Percentiles rank a stretch among this genome's conserved stretches.
Conservation (phyloP, 371 early-diverging fungal genomes). For the Apophysomyces variabilis region DNA sequence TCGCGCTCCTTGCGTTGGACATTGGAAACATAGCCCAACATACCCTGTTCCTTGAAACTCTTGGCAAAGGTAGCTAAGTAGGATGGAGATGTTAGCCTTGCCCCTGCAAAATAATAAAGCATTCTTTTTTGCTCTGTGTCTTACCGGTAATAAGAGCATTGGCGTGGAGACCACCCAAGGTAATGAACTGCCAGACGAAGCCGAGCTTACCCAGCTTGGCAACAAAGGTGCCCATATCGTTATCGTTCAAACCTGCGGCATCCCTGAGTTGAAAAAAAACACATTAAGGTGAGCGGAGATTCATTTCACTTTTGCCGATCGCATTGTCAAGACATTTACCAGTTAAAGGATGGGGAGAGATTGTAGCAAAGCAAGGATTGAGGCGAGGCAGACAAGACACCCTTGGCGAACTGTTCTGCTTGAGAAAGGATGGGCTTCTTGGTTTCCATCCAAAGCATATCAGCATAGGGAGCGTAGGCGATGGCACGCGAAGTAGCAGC, state of each 20-base stretch:
- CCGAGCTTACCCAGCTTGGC: constrained; percentile 88
- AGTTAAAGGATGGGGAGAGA: constrained; percentile 98
- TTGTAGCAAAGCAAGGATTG: constrained; percentile 89
- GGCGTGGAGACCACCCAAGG: constrained; percentile 96
- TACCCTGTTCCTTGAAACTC: constrained; percentile 87
- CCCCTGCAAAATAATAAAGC: background rate
- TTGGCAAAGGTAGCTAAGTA: constrained; percentile 86
- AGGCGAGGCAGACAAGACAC: constrained; percentile 72
- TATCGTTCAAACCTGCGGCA: constrained; percentile 92
- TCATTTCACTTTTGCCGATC: background rate
- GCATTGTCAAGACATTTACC: constrained; percentile 63
- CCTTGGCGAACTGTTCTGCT: constrained; percentile 90
- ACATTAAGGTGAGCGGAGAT: constrained; percentile 13
- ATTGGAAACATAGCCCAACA: constrained; percentile 94
- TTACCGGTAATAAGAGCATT: constrained; percentile 72
- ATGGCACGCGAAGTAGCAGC: constrained; percentile 89
- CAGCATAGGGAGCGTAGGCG: constrained; percentile 92
- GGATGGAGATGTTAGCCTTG: constrained; percentile 4
- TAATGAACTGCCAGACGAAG: constrained; percentile 98
- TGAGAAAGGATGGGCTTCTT: constrained; percentile 91
- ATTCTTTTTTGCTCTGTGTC: constrained; percentile 3
- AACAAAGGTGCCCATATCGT: constrained; percentile 86
- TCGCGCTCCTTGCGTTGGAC: constrained; percentile 95
- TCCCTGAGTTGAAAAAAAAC: constrained; percentile 40
- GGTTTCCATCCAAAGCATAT: constrained; percentile 98